A percentile compares a stretch with the other conserved stretches of the same genome.
Evolutionary conservation across 495 filamentous ascomycete species (phyloP).

Genomic region (Hamigera avellanea): DNA sequence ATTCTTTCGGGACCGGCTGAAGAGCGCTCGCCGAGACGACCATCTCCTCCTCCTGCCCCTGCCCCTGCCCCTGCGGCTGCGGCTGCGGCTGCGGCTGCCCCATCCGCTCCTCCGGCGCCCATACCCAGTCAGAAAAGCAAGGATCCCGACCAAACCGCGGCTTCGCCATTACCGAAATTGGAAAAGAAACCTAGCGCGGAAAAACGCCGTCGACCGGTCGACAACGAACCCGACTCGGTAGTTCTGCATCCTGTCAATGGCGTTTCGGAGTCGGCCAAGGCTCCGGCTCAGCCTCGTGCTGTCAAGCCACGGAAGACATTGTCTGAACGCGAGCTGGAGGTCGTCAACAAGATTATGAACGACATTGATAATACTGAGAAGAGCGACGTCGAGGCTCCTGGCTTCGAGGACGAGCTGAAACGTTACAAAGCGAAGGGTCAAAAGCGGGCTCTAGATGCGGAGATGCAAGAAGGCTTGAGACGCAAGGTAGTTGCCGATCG

Average conservation of each 20-base stretch:
- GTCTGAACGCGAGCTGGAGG: slow-evolving; percentile 56
- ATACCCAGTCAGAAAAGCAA: slow-evolving; percentile 10
- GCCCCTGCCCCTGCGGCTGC: slow-evolving; percentile 13
- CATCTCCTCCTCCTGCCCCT: slow-evolving; percentile 17
- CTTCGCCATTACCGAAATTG: slow-evolving; percentile 14
- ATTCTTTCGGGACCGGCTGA: slow-evolving; percentile 63
- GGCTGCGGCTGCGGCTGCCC: slow-evolving; percentile 1
- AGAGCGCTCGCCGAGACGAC: slow-evolving; percentile 44
- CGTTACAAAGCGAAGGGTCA: slow-evolving; percentile 39
- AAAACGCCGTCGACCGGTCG: slow-evolving; percentile 22
- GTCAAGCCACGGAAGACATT: slow-evolving; percentile 35
- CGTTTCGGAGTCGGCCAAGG: slow-evolving; percentile 8
- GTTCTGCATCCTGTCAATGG: slow-evolving; percentile 35
- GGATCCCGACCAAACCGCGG: slow-evolving; percentile 17
- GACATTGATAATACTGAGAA: slow-evolving; percentile 56
- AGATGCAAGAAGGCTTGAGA: slow-evolving; percentile 42
- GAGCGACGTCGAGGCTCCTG: slow-evolving; percentile 54
- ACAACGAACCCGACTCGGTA: slow-evolving; percentile 28
- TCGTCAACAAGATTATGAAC: slow-evolving; percentile 48
- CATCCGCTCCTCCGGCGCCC: slow-evolving; percentile 8
- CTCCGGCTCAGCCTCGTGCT: slow-evolving; percentile 4
- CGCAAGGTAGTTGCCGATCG: slow-evolving; percentile 34
- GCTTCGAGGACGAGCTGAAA: slow-evolving; percentile 46
- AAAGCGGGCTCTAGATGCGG: slow-evolving; percentile 53
- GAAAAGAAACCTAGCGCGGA: slow-evolving; percentile 20